These are phyloP conservation scores for Stylonectria norvegica DNA, from an alignment of 2,329 filamentous ascomycete species.

Conservation along the genomic window DNA sequence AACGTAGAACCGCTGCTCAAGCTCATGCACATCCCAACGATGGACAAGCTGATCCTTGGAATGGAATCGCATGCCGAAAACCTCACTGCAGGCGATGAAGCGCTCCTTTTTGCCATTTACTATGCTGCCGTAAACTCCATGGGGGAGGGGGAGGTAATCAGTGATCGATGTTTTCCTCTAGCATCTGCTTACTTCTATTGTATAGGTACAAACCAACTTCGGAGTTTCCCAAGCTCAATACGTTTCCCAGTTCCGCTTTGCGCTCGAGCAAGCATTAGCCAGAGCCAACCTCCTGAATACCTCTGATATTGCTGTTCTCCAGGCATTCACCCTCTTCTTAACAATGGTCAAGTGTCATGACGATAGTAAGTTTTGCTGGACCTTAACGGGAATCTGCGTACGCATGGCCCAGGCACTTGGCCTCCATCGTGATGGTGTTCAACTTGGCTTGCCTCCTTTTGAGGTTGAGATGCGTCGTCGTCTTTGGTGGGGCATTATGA, in stretches of 20 bases:
- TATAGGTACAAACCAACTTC: slow-evolving; percentile 48
- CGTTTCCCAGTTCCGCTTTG: slow-evolving; percentile 49
- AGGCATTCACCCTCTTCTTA: slow-evolving; percentile 60
- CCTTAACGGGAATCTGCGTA: slow-evolving; percentile 60
- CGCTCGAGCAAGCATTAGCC: slow-evolving; percentile 57
- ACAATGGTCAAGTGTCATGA: slow-evolving; percentile 51
- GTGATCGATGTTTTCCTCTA: neutral
- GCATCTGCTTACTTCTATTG: neutral
- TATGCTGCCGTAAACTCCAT: slow-evolving; percentile 54
- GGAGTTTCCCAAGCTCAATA: slow-evolving; percentile 45
- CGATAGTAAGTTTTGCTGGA: slow-evolving; percentile 56
- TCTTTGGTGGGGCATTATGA: slow-evolving; percentile 59
- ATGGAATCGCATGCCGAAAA: slow-evolving; percentile 14
- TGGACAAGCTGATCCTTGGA: slow-evolving; percentile 16
- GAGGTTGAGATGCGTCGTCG: slow-evolving; percentile 61
- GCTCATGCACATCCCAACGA: slow-evolving; percentile 18
- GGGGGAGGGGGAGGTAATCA: slow-evolving; percentile 53
- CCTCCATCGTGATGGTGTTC: slow-evolving; percentile 55
- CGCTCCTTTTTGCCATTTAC: slow-evolving; percentile 55
- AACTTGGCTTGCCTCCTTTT: slow-evolving; percentile 52
- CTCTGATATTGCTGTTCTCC: slow-evolving; percentile 56
- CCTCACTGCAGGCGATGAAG: slow-evolving; percentile 45
- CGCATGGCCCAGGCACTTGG: slow-evolving; percentile 53
- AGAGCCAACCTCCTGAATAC: slow-evolving; percentile 59
- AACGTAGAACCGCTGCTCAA: slow-evolving; percentile 19